A percentile compares a stretch with the other conserved stretches of the same genome.
Conservation (phyloP, 2,329 filamentous ascomycete species). For the Chaetothyriales sp. region DNA sequence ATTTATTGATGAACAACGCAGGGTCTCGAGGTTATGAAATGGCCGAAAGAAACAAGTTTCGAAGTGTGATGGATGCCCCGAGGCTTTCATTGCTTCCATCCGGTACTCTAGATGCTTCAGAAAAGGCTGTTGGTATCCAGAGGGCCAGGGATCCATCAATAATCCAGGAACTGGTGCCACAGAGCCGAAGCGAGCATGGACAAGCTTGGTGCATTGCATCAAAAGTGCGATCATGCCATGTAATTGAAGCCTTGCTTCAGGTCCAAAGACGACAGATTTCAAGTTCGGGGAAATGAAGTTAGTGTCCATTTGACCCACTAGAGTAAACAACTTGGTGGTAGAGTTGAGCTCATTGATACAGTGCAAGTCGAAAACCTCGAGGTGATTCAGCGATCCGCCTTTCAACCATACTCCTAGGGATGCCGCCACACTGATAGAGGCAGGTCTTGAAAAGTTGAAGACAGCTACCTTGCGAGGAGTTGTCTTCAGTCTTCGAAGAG, state of each 20-base stretch:
- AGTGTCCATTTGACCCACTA: no score
- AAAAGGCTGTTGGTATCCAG: not conserved
- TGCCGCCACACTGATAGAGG: slow-evolving; percentile 9
- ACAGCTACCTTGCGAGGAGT: slow-evolving; percentile 22
- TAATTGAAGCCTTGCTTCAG: not conserved
- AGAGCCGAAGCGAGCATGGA: not conserved
- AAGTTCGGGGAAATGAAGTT: not conserved
- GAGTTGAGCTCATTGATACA: not conserved
- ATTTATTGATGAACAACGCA: not conserved
- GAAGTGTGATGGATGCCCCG: not conserved
- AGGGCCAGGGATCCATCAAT: not conserved
- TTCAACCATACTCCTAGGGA: not conserved
- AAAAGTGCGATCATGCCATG: not conserved
- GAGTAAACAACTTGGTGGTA: not conserved
- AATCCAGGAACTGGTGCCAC: not conserved
- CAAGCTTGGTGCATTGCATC: not conserved
- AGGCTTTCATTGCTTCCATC: not conserved
- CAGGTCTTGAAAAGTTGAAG: slow-evolving; percentile 10
- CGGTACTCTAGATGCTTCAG: not conserved
- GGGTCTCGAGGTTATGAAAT: not conserved
- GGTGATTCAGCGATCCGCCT: not conserved
- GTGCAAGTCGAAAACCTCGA: not conserved
- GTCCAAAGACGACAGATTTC: not conserved
- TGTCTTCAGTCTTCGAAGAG: slow-evolving; percentile 24
- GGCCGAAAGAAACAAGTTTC: not conserved